A percentile compares a stretch with the other conserved stretches of the same genome.
These are phyloP conservation scores for Fusarium torreyae DNA, from an alignment of 2,329 filamentous ascomycete genomes.

Conservation along the genomic window DNA sequence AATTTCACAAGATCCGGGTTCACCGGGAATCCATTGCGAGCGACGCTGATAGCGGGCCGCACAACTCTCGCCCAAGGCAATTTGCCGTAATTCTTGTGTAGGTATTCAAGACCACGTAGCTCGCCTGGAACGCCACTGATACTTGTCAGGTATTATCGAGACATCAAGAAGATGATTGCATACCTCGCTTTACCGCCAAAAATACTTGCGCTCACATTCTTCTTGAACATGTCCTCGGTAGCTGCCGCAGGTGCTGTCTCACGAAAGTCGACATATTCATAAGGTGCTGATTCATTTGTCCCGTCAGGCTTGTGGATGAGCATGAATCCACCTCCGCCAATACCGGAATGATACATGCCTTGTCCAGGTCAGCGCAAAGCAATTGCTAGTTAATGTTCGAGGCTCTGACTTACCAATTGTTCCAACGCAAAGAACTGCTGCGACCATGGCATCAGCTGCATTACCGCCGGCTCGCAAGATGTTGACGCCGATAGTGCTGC, in stretches of 20 bases:
- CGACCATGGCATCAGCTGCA: constrained; percentile 76
- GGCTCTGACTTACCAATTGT: constrained; percentile 58
- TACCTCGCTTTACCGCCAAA: constrained; percentile 80
- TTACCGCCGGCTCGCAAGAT: constrained; percentile 73
- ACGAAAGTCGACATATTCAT: constrained; percentile 88
- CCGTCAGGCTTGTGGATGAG: constrained; percentile 76
- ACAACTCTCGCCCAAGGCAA: constrained; percentile 78
- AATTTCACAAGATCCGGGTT: constrained; percentile 79
- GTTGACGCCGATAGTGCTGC: constrained; percentile 71
- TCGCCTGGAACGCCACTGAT: constrained; percentile 76
- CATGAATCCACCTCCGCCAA: constrained; percentile 86
- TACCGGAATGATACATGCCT: constrained; percentile 76
- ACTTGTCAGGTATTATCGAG: accelerated
- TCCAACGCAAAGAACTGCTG: constrained; percentile 75
- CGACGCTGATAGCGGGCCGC: constrained; percentile 78
- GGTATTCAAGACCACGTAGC: constrained; percentile 79
- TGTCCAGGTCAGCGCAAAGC: background rate
- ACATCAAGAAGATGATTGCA: constrained; percentile 54
- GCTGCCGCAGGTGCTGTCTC: constrained; percentile 87
- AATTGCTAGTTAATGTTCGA: too few relatives aligned
- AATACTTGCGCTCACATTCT: constrained; percentile 75
- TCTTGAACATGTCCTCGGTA: constrained; percentile 84
- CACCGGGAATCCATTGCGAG: constrained; percentile 80
- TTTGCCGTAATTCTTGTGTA: constrained; percentile 77
- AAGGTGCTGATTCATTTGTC: constrained; percentile 55